Evolutionary conservation across 2,329 filamentous ascomycete species (phyloP), one percentile per base, ranked within the genome.

Genomic region (Botrytis tulipae): DNA sequence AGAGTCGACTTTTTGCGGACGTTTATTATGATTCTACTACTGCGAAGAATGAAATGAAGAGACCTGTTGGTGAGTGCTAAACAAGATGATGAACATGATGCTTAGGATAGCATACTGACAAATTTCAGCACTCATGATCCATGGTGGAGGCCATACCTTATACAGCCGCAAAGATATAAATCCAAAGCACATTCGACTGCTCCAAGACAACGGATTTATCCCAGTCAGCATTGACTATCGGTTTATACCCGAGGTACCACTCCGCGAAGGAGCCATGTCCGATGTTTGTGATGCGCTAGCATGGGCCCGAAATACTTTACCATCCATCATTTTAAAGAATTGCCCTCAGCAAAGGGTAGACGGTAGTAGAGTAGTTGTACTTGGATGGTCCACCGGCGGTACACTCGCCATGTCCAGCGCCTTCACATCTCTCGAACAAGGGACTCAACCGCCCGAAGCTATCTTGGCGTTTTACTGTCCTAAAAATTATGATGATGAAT

Each of bases 341-440:
- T 54, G 48, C 25, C 25, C 48, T 54, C 48, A 54, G 4, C 48
- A 54, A 54, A 54, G 12, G 25, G 25, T n/a, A n/a, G 48, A 54
- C 48, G 48, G 48, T 20, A 54, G 48, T 54, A n/a, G 48, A 16
- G 48, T 54, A n/a, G 25, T 54, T 54, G 48, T 54, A n/a, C 77
- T 87, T 0, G 86, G 86, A 2, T 87, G 85, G 85, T 87, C 86
- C 0, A 81, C 83, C 0, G 86, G 86, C 0, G 86, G 85, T 0
- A 78, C 81, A 5, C 79, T 88, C 0, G 86, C 86, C 3, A 81
- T 87, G 80, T 80, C 83, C 0, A 75, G 84, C 0, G 83, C 73
- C 0, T 87, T 79, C 78, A 86, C 83, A 0, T 73, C 81, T 0
- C 44, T 68, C 0, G 35, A 73, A n/a, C 29, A 66, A 1, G 82